Percentiles rank a stretch among this genome's conserved stretches.
Evolutionary conservation across 345 rosid genomes (phyloP).

Genomic region (Brassica rapa): DNA sequence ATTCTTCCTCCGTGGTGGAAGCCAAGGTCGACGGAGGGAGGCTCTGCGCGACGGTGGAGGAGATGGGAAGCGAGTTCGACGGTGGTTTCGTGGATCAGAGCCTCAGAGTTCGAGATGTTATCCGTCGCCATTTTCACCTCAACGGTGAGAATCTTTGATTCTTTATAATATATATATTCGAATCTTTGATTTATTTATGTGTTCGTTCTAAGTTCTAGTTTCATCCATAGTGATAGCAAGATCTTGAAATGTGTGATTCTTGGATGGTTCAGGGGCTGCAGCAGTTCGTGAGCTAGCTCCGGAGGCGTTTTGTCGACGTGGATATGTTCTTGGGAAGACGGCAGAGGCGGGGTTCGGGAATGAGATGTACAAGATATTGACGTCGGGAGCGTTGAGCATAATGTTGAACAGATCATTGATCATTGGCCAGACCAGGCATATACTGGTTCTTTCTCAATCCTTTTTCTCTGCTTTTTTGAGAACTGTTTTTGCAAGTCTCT

Average conservation of each 20-base stretch:
- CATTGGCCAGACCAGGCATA: slow-evolving; percentile 99
- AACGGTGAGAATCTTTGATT: slow-evolving; percentile 50
- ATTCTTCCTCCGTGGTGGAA: slow-evolving; percentile 12
- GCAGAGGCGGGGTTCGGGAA: slow-evolving; percentile 98
- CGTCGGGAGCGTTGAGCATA: slow-evolving; percentile 84
- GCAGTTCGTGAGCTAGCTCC: slow-evolving; percentile 69
- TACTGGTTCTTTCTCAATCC: slow-evolving; percentile 97
- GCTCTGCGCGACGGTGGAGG: slow-evolving; percentile 87
- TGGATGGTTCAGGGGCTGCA: slow-evolving; percentile 60
- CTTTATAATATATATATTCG: too few species aligned
- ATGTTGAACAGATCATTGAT: slow-evolving; percentile 94
- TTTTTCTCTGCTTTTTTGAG: slow-evolving; percentile 43
- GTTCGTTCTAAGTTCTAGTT: background rate
- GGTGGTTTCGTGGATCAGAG: slow-evolving; percentile 60
- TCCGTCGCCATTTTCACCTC: slow-evolving; percentile 57
- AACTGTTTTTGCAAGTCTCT: background rate
- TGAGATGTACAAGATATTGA: slow-evolving; percentile 94
- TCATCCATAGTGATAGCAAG: background rate
- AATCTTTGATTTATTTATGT: background rate
- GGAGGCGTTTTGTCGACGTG: slow-evolving; percentile 77
- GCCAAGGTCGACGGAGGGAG: slow-evolving; percentile 34
- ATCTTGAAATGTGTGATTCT: slow-evolving; percentile 9
- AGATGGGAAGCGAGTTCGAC: slow-evolving; percentile 79
- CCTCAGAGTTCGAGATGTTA: slow-evolving; percentile 60
- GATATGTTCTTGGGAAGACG: slow-evolving; percentile 85